phyloP scores from a whole-genome alignment of 768 basidiomycete genomes.

The Paxillus rubicundulus region DNA sequence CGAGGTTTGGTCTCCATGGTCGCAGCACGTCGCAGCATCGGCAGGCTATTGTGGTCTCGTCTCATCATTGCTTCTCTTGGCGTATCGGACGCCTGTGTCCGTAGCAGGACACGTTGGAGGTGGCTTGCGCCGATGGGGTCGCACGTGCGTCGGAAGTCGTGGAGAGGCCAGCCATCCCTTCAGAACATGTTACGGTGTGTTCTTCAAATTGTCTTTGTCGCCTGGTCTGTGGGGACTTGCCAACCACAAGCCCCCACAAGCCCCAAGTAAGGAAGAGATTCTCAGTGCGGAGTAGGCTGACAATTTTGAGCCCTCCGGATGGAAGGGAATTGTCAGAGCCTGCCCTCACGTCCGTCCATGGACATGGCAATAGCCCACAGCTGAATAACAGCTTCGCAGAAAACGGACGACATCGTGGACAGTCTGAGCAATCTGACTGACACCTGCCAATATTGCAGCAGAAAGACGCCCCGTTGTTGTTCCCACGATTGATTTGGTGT shows the following conservation, averaged over 20 bases:
- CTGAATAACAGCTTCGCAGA: not conserved
- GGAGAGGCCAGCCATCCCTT: not conserved
- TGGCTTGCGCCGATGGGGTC: not conserved
- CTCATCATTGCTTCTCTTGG: too few relatives aligned
- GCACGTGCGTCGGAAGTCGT: not conserved
- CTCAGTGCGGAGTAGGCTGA: not conserved
- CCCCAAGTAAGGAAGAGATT: not conserved
- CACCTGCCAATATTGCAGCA: not conserved
- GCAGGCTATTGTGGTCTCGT: too few relatives aligned
- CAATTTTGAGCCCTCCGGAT: not conserved
- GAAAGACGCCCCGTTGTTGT: not conserved
- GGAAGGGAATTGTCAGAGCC: constrained; percentile 7
- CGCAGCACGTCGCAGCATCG: too few relatives aligned
- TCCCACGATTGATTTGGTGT: constrained; percentile 22
- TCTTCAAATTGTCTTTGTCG: not conserved
- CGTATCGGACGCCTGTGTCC: too few relatives aligned
- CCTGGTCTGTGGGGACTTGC: not conserved
- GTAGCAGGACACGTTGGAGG: too few relatives aligned
- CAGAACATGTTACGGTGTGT: not conserved
- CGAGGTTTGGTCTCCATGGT: too few relatives aligned
- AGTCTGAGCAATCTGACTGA: constrained; percentile 3
- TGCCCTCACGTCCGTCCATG: constrained; percentile 7
- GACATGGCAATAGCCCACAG: constrained; percentile 4
- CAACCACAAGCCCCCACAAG: not conserved
- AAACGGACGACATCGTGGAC: constrained; percentile 11